Conservation (phyloP, 805 yeast species). For the Jamesozyma hellenica region DNA sequence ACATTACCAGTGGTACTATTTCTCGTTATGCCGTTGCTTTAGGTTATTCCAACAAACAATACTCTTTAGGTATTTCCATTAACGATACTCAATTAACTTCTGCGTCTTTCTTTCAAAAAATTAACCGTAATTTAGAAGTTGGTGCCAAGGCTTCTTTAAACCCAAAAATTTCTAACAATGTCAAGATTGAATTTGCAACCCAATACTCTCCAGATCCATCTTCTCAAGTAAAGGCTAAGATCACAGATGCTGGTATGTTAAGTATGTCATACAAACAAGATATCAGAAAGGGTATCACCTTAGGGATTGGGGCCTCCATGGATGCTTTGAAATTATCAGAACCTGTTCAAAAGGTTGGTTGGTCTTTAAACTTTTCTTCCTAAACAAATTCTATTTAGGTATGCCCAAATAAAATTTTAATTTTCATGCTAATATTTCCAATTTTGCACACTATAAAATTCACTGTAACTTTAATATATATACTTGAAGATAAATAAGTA, state of each 20-base stretch:
- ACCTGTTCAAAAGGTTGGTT: conserved; percentile 96
- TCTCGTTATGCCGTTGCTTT: conserved; percentile 89
- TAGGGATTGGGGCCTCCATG: conserved; percentile 94
- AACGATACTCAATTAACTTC: conserved; percentile 81
- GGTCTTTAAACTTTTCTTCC: conserved; percentile 87
- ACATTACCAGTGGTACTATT: conserved; percentile 83
- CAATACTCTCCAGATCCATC: conserved; percentile 83
- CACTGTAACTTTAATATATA: too few relatives aligned
- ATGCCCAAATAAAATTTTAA: too few relatives aligned
- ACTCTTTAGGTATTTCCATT: conserved; percentile 63
- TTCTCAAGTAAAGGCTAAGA: conserved; percentile 91
- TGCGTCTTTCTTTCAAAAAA: conserved; percentile 95
- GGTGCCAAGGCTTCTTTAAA: conserved; percentile 98
- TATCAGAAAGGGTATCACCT: conserved; percentile 89
- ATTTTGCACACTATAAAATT: too few relatives aligned
- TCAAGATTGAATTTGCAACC: conserved; percentile 90
- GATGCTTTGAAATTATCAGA: conserved; percentile 92
- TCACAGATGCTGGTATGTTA: conserved; percentile 91
- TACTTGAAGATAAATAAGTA: too few relatives aligned
- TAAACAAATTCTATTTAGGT: conserved; percentile 18
- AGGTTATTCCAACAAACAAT: conserved; percentile 84
- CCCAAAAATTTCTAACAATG: conserved; percentile 61
- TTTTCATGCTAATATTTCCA: too few relatives aligned
- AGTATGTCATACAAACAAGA: conserved; percentile 90
- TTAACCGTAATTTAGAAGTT: conserved; percentile 82